These are phyloP conservation scores for Metschnikowia cubensis DNA, from an alignment of 805 yeast genomes.

Conservation along the genomic window DNA sequence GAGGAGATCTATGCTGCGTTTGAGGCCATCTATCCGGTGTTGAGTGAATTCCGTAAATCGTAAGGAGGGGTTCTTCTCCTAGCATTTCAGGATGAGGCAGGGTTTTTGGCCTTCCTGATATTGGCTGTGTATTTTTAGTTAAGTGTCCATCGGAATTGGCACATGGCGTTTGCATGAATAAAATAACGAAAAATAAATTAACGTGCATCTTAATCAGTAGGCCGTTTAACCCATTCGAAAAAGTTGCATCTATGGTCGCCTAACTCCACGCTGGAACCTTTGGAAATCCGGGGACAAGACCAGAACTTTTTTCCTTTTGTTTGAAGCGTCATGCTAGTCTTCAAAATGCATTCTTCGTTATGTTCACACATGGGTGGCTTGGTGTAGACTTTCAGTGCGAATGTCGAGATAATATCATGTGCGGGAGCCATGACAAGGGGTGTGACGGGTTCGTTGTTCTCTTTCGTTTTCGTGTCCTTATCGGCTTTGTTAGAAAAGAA, in stretches of 20 bases:
- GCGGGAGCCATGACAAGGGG: not conserved
- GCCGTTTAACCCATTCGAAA: slow-evolving; percentile 17
- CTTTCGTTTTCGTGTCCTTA: not conserved
- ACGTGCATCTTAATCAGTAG: not conserved
- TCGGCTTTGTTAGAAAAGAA: slow-evolving; percentile 14
- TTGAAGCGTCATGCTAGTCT: slow-evolving; percentile 25
- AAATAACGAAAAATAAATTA: not conserved
- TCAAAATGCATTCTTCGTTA: slow-evolving; percentile 23
- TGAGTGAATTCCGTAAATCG: slow-evolving; percentile 93
- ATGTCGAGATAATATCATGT: slow-evolving; percentile 6
- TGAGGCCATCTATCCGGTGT: slow-evolving; percentile 96
- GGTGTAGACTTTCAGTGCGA: slow-evolving; percentile 19
- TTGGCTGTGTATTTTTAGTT: slow-evolving; percentile 7
- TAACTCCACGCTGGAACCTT: slow-evolving; percentile 12
- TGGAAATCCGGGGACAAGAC: slow-evolving; percentile 24
- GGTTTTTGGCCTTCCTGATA: not conserved
- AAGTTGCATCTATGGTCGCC: slow-evolving; percentile 17
- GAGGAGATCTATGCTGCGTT: slow-evolving; percentile 98
- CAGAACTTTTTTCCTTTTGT: slow-evolving; percentile 31
- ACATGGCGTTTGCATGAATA: slow-evolving; percentile 4
- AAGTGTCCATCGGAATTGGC: not conserved
- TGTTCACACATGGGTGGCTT: slow-evolving; percentile 28
- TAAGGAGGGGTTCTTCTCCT: slow-evolving; percentile 20
- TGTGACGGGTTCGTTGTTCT: not conserved
- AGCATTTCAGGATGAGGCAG: not conserved